Conservation (phyloP, 2,329 filamentous ascomycete species). For the Aspergillus unguis region DNA sequence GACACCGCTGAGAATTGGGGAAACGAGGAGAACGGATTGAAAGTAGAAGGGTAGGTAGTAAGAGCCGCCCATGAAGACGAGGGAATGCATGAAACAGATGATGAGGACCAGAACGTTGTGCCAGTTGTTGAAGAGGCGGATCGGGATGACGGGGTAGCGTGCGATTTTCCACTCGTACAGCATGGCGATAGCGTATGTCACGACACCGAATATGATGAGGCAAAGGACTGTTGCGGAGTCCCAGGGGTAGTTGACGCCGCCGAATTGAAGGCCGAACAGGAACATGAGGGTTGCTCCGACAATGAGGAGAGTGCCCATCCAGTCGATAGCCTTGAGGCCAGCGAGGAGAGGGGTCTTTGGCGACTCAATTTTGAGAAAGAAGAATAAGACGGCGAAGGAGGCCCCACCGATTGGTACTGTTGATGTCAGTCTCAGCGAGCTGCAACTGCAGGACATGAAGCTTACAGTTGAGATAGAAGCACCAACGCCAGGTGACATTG, state of each 20-base stretch:
- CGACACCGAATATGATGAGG: slow-evolving; percentile 68
- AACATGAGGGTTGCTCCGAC: slow-evolving; percentile 80
- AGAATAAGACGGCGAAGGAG: slow-evolving; percentile 56
- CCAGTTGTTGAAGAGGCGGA: slow-evolving; percentile 63
- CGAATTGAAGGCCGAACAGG: slow-evolving; percentile 80
- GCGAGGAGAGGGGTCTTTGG: slow-evolving; percentile 57
- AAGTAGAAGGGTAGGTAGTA: slow-evolving; percentile 87
- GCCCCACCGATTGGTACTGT: slow-evolving; percentile 58
- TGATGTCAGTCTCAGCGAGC: slow-evolving; percentile 9
- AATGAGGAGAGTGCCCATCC: slow-evolving; percentile 61
- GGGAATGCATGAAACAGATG: slow-evolving; percentile 69
- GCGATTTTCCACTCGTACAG: slow-evolving; percentile 71
- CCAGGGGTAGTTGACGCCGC: slow-evolving; percentile 74
- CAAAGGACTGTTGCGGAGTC: slow-evolving; percentile 70
- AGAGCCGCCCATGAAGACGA: slow-evolving; percentile 71
- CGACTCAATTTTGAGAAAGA: slow-evolving; percentile 61
- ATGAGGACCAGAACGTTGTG: slow-evolving; percentile 65
- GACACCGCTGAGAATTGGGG: slow-evolving; percentile 69
- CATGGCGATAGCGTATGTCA: slow-evolving; percentile 64
- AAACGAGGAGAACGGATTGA: slow-evolving; percentile 67
- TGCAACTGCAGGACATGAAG: not conserved
- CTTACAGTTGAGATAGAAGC: slow-evolving; percentile 57
- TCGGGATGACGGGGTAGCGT: slow-evolving; percentile 73
- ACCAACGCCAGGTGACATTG: slow-evolving; percentile 59
- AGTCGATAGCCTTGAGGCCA: slow-evolving; percentile 61